A percentile compares a stretch with the other conserved stretches of the same genome.
Conservation (phyloP, 2,329 filamentous ascomycete genomes). For the Microcera coccophila region DNA sequence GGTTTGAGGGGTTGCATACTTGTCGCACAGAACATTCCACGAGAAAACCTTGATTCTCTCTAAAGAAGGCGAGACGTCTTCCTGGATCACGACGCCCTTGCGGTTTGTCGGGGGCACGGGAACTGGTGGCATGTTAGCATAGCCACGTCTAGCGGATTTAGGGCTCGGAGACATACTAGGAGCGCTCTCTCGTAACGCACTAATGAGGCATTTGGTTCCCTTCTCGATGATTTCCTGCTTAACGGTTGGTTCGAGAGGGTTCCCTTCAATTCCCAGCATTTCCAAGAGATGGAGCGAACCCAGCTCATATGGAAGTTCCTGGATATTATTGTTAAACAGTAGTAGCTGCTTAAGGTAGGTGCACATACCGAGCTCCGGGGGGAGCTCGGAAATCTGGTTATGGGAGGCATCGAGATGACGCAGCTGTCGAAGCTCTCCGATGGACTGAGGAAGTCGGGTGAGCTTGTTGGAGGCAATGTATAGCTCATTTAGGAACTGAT, state of each 20-base stretch:
- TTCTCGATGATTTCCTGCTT: constrained; percentile 82
- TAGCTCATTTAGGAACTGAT: constrained; percentile 84
- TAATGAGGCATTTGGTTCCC: constrained; percentile 81
- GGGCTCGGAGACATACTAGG: constrained; percentile 60
- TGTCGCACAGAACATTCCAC: constrained; percentile 95
- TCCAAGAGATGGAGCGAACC: constrained; percentile 87
- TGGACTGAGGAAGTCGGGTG: constrained; percentile 69
- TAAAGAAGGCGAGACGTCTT: constrained; percentile 54
- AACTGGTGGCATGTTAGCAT: constrained; percentile 47
- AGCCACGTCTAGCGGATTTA: neutral
- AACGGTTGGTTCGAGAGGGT: constrained; percentile 71
- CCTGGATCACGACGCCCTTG: constrained; percentile 73
- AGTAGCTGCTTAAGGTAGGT: constrained; percentile 82
- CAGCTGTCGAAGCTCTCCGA: constrained; percentile 78
- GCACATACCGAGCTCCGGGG: constrained; percentile 93
- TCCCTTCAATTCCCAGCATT: constrained; percentile 86
- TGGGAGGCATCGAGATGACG: constrained; percentile 82
- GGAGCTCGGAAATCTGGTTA: constrained; percentile 78
- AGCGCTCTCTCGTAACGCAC: constrained; percentile 76
- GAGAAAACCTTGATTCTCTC: constrained; percentile 82
- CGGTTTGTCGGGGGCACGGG: constrained; percentile 73
- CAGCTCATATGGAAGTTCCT: constrained; percentile 76
- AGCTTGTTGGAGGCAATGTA: constrained; percentile 94
- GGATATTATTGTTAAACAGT: constrained; percentile 86
- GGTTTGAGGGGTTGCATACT: constrained; percentile 76